Conservation (phyloP, 139 green algal species). For the Microglena sp. region DNA sequence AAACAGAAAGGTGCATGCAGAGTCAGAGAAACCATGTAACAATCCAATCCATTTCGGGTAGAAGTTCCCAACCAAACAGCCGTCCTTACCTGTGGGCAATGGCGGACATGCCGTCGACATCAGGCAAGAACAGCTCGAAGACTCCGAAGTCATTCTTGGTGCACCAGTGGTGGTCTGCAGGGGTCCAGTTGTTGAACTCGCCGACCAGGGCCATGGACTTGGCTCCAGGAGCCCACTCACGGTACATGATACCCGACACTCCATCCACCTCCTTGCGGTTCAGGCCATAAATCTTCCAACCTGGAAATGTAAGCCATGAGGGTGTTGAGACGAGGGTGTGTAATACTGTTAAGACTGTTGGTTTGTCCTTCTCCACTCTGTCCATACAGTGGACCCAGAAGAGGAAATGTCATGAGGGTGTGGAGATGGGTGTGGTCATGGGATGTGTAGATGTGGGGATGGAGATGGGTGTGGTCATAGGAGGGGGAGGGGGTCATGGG, state of each 20-base stretch:
- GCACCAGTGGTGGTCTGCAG: slow-evolving; percentile 66
- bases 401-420: background rate
- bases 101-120: slow-evolving; percentile 60
- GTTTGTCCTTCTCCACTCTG: background rate
- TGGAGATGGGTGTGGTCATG: background rate
- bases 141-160: slow-evolving; percentile 80
- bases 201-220: slow-evolving; percentile 81
- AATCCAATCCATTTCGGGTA: background rate
- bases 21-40: background rate
- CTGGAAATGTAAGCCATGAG: slow-evolving; percentile 20
- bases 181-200: slow-evolving; percentile 92
- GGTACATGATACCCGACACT: slow-evolving; percentile 72
- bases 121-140: slow-evolving; percentile 79
- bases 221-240: slow-evolving; percentile 77
- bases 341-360: background rate
- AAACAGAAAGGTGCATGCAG: background rate
- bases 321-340: background rate
- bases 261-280: slow-evolving; percentile 75
- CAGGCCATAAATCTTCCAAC: slow-evolving; percentile 76
- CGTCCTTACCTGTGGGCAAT: slow-evolving; percentile 60
- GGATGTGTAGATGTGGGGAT: background rate
- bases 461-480: background rate
- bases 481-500: no score
- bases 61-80: background rate
- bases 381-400: background rate